phyloP scores from a whole-genome alignment of 179 eudicot genomes.

The Beta macrorhiza region DNA sequence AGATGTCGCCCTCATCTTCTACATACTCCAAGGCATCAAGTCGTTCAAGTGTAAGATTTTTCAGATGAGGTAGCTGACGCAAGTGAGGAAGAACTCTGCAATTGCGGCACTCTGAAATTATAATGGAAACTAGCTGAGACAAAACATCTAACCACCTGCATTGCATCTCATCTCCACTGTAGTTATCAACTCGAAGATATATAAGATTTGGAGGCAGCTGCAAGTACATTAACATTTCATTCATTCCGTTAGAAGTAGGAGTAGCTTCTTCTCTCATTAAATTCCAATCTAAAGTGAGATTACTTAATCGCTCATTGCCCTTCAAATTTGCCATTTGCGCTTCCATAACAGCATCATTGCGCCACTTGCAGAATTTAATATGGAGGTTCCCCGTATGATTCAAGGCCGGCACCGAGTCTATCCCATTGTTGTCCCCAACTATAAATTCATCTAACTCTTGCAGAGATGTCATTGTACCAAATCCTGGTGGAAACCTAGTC shows the following conservation, averaged over 20 bases:
- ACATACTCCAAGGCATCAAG: constrained; percentile 11
- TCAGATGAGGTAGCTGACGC: constrained; percentile 13
- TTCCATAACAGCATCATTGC: background rate
- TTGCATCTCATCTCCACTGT: background rate
- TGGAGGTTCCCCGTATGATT: background rate
- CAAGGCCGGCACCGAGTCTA: background rate
- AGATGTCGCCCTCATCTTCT: background rate
- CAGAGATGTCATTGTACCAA: constrained; percentile 16
- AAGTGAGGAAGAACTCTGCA: constrained; percentile 12
- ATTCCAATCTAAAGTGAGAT: background rate
- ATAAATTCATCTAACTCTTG: constrained; percentile 1
- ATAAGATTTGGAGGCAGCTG: constrained; percentile 10
- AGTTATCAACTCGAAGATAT: background rate
- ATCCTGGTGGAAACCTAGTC: constrained; percentile 2
- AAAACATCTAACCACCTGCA: background rate
- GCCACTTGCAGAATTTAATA: background rate
- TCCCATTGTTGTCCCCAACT: constrained; percentile 9
- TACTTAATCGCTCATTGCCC: background rate
- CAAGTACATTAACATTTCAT: background rate
- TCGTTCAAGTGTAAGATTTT: background rate
- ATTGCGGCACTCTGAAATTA: background rate
- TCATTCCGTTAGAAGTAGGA: background rate
- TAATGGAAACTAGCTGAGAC: background rate
- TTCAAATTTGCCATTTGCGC: background rate
- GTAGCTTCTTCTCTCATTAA: background rate